Conservation (phyloP, 2,329 filamentous ascomycete species). For the Diaporthe eres region DNA sequence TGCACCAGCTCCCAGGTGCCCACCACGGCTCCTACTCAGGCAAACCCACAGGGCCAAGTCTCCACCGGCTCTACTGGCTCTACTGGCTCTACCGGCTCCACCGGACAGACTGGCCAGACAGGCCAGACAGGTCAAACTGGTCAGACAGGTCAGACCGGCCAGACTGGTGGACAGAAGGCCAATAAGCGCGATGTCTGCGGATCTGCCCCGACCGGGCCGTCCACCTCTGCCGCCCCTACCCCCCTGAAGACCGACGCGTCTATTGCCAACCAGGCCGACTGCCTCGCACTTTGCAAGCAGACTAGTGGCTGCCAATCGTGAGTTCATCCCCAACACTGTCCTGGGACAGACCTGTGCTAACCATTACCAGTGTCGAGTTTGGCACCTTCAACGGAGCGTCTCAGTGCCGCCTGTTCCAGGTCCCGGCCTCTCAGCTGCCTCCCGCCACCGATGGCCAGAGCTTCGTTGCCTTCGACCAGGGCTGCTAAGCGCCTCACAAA, state of each 20-base stretch:
- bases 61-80: background rate
- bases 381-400: constrained; percentile 10
- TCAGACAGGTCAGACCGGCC: background rate
- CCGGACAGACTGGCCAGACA: background rate
- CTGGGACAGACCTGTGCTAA: background rate
- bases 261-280: constrained; percentile 3
- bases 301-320: constrained; percentile 4
- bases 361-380: background rate
- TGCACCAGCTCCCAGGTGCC: background rate
- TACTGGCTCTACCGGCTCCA: background rate
- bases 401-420: constrained; percentile 26
- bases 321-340: background rate
- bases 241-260: constrained; percentile 6
- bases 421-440: constrained; percentile 7
- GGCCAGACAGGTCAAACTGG: background rate
- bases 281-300: constrained; percentile 9
- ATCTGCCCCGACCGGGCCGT: background rate
- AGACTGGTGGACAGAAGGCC: background rate
- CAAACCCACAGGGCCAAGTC: constrained; percentile 11
- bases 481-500: background rate
- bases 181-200: constrained; percentile 9
- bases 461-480: constrained; percentile 20
- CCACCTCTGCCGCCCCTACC: background rate
- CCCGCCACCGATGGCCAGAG: constrained; percentile 12
- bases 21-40: constrained; percentile 6